These are phyloP conservation scores for Reticulascus tulasneorum DNA, from an alignment of 2,329 filamentous ascomycete species.

Conservation along the genomic window DNA sequence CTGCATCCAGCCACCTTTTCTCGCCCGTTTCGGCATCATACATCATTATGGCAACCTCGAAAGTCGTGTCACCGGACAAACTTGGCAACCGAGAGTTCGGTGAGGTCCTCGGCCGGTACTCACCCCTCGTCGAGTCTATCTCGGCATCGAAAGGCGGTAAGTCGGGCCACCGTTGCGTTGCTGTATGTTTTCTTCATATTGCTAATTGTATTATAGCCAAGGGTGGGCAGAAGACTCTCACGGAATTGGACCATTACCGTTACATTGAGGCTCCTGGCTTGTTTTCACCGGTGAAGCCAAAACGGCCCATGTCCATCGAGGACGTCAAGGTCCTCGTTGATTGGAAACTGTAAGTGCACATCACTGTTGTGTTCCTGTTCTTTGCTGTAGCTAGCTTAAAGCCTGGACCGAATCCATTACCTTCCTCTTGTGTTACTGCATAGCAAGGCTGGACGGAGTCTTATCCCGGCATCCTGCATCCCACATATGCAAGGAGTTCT, in stretches of 20 bases:
- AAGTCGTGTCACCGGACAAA: slow-evolving; percentile 10
- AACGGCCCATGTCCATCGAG: slow-evolving; percentile 44
- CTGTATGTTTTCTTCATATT: background rate
- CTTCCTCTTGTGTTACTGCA: too few relatives aligned
- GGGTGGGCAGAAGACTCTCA: slow-evolving; percentile 45
- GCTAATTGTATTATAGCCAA: slow-evolving; percentile 33
- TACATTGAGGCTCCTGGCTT: slow-evolving; percentile 47
- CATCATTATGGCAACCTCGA: slow-evolving; percentile 5
- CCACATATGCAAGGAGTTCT: too few relatives aligned
- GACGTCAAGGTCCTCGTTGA: slow-evolving; percentile 60
- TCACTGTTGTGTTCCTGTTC: slow-evolving; percentile 4
- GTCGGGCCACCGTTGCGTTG: slow-evolving; percentile 13
- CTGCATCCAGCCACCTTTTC: too few relatives aligned
- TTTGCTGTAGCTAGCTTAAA: too few relatives aligned
- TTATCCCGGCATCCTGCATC: slow-evolving; percentile 6
- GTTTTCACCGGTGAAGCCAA: slow-evolving; percentile 34
- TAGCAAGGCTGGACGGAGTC: background rate
- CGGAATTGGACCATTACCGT: slow-evolving; percentile 57
- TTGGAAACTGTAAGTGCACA: slow-evolving; percentile 63
- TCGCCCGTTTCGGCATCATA: background rate
- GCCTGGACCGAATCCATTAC: too few relatives aligned
- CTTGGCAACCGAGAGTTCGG: slow-evolving; percentile 30
- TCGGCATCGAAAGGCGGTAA: slow-evolving; percentile 42
- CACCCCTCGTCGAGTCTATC: slow-evolving; percentile 35
- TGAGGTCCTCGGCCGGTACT: slow-evolving; percentile 32